Percentiles rank a stretch among this genome's conserved stretches.
phyloP scores from a whole-genome alignment of 1,284 basidiomycete species.

The Rhodotorula sp. region DNA sequence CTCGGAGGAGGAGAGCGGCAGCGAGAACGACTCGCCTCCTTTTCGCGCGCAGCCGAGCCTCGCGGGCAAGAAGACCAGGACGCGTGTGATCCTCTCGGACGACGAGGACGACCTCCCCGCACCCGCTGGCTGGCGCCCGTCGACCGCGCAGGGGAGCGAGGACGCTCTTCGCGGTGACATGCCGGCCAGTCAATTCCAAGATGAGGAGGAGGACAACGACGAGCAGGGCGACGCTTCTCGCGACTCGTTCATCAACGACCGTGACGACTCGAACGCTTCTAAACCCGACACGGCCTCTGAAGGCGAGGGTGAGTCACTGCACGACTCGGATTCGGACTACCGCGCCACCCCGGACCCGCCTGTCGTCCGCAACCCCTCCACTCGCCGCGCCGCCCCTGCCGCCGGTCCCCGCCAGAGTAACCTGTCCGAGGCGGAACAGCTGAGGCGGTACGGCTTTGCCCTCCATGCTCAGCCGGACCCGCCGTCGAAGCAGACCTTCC shows the following conservation, averaged over 20 bases:
- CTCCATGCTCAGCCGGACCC: background rate
- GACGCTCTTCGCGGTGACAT: background rate
- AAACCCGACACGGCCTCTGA: background rate
- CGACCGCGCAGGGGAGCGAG: no score
- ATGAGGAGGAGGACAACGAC: background rate
- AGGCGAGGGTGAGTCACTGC: background rate
- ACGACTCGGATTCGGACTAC: background rate
- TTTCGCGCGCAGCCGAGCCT: background rate
- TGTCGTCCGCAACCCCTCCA: background rate
- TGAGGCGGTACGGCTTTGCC: background rate
- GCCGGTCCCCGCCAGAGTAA: background rate
- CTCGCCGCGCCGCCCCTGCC: background rate
- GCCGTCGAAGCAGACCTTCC: no score
- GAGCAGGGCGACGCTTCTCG: slow-evolving; percentile 5
- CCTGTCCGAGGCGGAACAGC: background rate
- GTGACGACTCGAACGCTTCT: background rate
- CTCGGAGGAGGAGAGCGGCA: background rate
- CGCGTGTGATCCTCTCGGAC: background rate
- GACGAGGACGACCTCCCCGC: background rate
- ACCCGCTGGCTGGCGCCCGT: background rate
- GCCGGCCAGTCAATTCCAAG: background rate
- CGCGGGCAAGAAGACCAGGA: background rate
- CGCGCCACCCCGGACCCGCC: background rate
- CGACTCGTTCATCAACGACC: slow-evolving; percentile 10
- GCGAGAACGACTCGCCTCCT: background rate